Conservation (phyloP, 106 monocot species). For the Allium sativum region DNA sequence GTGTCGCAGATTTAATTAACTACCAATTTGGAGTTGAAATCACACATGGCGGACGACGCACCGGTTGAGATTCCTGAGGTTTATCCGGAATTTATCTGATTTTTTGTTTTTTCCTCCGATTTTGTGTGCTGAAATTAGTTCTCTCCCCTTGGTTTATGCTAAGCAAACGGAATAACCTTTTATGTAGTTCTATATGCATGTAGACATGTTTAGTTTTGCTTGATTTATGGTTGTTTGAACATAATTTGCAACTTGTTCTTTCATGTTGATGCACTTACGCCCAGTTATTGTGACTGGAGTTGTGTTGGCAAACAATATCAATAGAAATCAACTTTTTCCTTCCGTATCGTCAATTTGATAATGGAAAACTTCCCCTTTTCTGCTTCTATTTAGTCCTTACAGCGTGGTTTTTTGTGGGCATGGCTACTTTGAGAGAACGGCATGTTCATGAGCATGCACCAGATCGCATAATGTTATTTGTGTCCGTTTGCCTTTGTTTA, state of each 20-base stretch:
- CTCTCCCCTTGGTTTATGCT: too few relatives aligned
- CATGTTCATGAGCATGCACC: neutral
- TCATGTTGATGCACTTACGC: too few relatives aligned
- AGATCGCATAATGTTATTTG: neutral
- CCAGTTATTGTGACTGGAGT: too few relatives aligned
- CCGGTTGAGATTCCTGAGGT: slow-evolving; percentile 8
- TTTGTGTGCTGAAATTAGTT: too few relatives aligned
- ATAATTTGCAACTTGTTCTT: too few relatives aligned
- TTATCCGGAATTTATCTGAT: neutral
- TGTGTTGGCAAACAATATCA: too few relatives aligned
- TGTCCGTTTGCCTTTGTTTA: neutral
- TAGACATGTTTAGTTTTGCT: neutral
- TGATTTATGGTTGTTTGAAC: neutral
- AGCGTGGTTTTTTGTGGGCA: neutral
- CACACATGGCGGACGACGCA: slow-evolving; percentile 3
- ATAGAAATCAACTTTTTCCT: too few relatives aligned
- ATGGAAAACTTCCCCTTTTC: too few relatives aligned
- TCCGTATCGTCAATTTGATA: too few relatives aligned
- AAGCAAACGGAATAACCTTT: too few relatives aligned
- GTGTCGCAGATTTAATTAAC: neutral
- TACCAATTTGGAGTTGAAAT: neutral
- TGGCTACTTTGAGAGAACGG: neutral
- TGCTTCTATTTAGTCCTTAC: neutral
- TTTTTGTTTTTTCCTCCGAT: neutral
- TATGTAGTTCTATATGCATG: neutral